These are phyloP conservation scores for Pinus albicaulis DNA, from an alignment of 75 land plant species.

Conservation along the genomic window DNA sequence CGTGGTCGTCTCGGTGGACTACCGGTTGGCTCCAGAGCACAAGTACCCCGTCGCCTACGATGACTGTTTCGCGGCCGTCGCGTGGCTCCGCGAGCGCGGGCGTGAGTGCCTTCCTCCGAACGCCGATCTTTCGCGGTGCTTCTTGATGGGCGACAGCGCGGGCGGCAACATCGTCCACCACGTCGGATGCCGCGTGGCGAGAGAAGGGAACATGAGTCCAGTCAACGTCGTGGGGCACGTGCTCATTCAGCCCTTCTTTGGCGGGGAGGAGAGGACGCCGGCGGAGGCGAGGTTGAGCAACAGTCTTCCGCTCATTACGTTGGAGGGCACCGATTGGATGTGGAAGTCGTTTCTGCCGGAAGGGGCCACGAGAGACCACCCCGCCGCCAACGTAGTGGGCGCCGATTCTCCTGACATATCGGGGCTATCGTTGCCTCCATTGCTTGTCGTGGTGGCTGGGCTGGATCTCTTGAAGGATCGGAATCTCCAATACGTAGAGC, in stretches of 20 bases:
- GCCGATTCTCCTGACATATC: no score
- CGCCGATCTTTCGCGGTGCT: slow-evolving; percentile 21
- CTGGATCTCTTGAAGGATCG: slow-evolving; percentile 57
- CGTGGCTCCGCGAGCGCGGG: no score
- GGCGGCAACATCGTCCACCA: slow-evolving; percentile 65
- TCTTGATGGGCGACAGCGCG: slow-evolving; percentile 60
- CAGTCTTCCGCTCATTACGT: slow-evolving; percentile 3
- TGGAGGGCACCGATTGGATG: slow-evolving; percentile 34
- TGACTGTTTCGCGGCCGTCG: slow-evolving; percentile 54
- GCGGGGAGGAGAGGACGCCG: no score
- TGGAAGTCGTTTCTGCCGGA: slow-evolving; percentile 41
- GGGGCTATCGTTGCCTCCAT: slow-evolving; percentile 12
- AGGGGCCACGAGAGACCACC: no score
- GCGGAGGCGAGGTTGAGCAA: no score
- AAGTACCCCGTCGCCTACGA: slow-evolving; percentile 62
- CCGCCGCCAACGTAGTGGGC: no score
- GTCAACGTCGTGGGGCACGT: background rate
- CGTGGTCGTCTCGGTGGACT: slow-evolving; percentile 60
- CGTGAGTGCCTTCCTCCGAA: background rate
- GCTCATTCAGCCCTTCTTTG: no score
- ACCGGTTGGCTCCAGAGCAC: slow-evolving; percentile 23
- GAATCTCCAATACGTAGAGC: slow-evolving; percentile 34
- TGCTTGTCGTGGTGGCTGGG: slow-evolving; percentile 48
- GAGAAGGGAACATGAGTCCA: slow-evolving; percentile 14
- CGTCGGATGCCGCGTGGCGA: slow-evolving; percentile 22